Base-by-base conservation (phyloP, 1,139 yeast genomes). In the Debaryomycetaceae sp. region DNA sequence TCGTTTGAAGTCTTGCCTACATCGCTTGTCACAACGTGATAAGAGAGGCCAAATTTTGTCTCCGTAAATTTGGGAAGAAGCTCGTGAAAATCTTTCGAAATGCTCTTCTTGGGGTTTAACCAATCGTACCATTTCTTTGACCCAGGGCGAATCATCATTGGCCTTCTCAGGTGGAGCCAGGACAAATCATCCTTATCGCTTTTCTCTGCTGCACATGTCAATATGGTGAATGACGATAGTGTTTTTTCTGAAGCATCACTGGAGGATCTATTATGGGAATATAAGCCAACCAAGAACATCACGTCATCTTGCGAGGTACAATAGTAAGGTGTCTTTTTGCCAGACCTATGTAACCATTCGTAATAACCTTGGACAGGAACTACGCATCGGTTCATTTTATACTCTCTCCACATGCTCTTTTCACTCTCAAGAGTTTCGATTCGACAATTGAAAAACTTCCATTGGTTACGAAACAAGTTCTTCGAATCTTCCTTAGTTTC, bases 301-400 rank as follows among this genome's bases (percentile, higher is more conserved):
- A 89, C 55, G 6, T 78, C 69, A 0, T 68, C 60, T 44, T 75
- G 76, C 36, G 70, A 72, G 7, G 86, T 72, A 42, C 75, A 78
- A 13, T 70, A 90, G 59, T 85, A 80, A 0, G 97, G 97, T 0
- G 61, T 60, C 52, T 78, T 82, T 17, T 68, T 69, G 2, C 57
- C 58, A 14, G 56, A 47, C 22, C 53, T 52, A 42, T 68, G 68
- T 30, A 56, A 62, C 97, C 97, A 90, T 62, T 90, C 98, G 58
- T 79, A 90, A 61, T 90, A 91, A 0, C 97, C 97, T 55, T 80
- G 79, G 37, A 87, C 76, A 0, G 96, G 91, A 0, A 89, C 79
- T 1, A 84, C 83, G 58, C 97, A 90, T 36, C 88, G 60, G 14
- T 62, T 55, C 14, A 65, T 63, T 30, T 71, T 59, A 6, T 68